Percentiles rank a stretch among this genome's conserved stretches.
Conservation (phyloP, 768 basidiomycete species). For the Termitomyces sp. region DNA sequence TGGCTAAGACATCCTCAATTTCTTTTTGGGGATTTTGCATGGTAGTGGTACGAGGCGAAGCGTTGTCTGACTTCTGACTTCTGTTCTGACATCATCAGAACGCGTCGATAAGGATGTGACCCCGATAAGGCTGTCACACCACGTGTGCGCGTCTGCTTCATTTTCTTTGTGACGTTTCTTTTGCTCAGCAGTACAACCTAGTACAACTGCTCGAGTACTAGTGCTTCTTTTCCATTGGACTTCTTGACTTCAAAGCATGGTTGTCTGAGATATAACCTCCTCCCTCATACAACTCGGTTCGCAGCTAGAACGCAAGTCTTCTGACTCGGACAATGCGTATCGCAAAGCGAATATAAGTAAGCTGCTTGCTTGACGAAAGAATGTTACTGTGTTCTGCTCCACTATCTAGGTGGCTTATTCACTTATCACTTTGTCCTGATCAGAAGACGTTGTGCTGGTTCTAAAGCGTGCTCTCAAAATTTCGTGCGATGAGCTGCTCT, state of each 20-base stretch:
- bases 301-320: neutral
- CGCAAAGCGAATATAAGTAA: neutral
- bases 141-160: slow-evolving; percentile 1
- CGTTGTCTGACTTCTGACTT: neutral
- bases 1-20: slow-evolving; percentile 36
- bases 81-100: neutral
- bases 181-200: too few species aligned
- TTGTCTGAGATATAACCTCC: neutral
- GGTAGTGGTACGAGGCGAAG: slow-evolving; percentile 10
- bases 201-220: neutral
- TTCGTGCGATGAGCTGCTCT: neutral
- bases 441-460: neutral
- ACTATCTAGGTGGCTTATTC: neutral
- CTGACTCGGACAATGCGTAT: neutral
- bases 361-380: neutral
- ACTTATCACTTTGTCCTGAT: neutral
- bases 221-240: neutral
- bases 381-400: neutral
- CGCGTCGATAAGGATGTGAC: neutral
- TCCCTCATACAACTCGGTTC: neutral
- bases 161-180: neutral
- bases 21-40: slow-evolving; percentile 59
- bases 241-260: neutral
- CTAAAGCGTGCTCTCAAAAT: neutral
- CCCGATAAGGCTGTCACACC: neutral